Percentiles rank a stretch among this genome's conserved stretches.
Conservation (phyloP, 2,329 filamentous ascomycete species). For the Sclerotinia subarctica region DNA sequence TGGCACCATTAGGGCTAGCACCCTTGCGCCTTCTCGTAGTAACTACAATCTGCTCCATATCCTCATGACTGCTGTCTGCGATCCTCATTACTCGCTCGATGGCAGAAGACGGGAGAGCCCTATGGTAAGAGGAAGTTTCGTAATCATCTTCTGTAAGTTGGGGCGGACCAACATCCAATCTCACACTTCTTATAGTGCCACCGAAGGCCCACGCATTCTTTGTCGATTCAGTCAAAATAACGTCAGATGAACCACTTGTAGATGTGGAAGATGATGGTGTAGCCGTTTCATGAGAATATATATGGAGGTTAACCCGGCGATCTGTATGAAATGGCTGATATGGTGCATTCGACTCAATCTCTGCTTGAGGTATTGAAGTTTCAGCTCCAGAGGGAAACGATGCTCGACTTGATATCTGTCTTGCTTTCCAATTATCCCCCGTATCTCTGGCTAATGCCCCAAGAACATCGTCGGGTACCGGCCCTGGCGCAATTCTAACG, state of each 20-base stretch:
- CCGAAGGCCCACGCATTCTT: slow-evolving; percentile 58
- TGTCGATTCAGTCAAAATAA: slow-evolving; percentile 19
- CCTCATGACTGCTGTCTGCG: slow-evolving; percentile 47
- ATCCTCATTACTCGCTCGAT: slow-evolving; percentile 61
- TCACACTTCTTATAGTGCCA: slow-evolving; percentile 49
- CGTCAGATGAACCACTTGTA: slow-evolving; percentile 31
- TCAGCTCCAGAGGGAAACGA: slow-evolving; percentile 45
- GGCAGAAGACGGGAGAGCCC: slow-evolving; percentile 59
- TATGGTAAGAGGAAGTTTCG: slow-evolving; percentile 47
- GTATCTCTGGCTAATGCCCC: slow-evolving; percentile 35
- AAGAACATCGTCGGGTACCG: slow-evolving; percentile 45
- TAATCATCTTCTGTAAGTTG: slow-evolving; percentile 52
- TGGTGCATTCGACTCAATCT: slow-evolving; percentile 92
- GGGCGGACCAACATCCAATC: slow-evolving; percentile 52
- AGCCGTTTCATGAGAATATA: slow-evolving; percentile 47
- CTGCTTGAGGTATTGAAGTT: slow-evolving; percentile 69
- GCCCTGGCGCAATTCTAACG: slow-evolving; percentile 53
- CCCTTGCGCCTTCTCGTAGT: slow-evolving; percentile 71
- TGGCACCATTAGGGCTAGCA: slow-evolving; percentile 43
- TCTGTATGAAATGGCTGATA: slow-evolving; percentile 97
- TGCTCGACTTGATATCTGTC: slow-evolving; percentile 40
- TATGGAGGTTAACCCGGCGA: slow-evolving; percentile 72
- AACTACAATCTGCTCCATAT: slow-evolving; percentile 72
- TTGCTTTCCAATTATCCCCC: slow-evolving; percentile 39
- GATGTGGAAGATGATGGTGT: slow-evolving; percentile 32